Base-by-base conservation (phyloP, 2,329 filamentous ascomycete species). In the Monosporascus cannonballus region DNA sequence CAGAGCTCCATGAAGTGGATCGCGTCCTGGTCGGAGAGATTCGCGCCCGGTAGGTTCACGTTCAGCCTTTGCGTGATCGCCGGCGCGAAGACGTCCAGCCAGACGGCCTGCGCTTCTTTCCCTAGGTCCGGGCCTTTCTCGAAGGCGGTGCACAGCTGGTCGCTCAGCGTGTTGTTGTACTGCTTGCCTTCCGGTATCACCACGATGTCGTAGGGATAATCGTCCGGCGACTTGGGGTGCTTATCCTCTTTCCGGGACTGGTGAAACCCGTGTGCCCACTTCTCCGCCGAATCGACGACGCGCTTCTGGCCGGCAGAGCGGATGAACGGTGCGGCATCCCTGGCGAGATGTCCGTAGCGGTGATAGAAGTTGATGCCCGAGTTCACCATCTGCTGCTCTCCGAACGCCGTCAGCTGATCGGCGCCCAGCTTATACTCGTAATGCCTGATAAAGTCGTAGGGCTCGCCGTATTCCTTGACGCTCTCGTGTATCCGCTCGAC, bases 1-100 rank as follows among this genome's bases (percentile, higher is more conserved):
- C 92, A 96, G 55, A 96, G 76, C 62, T 96, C 90, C 90, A 96
- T 96, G 36, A 96, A 67, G 53, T 79, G 80, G 52, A 91, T 74
- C 1, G 84, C 81, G 36, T 93, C 84, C 1, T 73, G 64, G 14
- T 76, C 65, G 3, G 79, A 81, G 42, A 96, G 68, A 55, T 87
- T 83, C 5, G 81, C 84, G 2, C 87, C 87, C 0, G 78, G 78
- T 0, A 96, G 75, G 55, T 86, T 81, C 15, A 71, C 62, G 64
- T 92, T 90, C 41, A 96, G 70, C 7, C 89, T 83, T 2, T 76
- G 69, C n/a, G 79, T 78, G 58, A 96, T 89, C 0, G 81, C 70
- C 0, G 83, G 81, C 1, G 83, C 76, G 65, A 94, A 95, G 5
- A 79, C 73, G 5, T 76, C 70, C 0, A 75, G 74, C 80, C 86